These are phyloP conservation scores for Xylaria cubensis DNA, from an alignment of 495 filamentous ascomycete species.

Conservation along the genomic window DNA sequence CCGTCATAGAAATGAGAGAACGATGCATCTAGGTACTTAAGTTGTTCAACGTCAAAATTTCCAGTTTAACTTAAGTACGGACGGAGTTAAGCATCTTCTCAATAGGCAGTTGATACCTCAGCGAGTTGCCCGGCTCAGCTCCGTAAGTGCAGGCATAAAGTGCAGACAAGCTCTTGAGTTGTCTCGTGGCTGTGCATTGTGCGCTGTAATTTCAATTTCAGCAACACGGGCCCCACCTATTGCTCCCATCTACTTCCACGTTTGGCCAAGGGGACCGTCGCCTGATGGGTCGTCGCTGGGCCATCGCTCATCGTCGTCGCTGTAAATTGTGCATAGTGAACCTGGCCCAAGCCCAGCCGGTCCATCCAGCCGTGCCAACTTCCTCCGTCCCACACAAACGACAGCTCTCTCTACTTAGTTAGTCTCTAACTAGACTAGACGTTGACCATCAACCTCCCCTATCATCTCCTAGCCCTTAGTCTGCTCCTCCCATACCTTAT, in stretches of 20 bases:
- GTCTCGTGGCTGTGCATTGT: slow-evolving; percentile 17
- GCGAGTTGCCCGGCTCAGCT: neutral
- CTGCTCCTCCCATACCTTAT: slow-evolving; percentile 8
- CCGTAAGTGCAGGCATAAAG: neutral
- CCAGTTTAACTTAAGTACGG: neutral
- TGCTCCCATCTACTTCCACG: neutral
- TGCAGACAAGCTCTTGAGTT: neutral
- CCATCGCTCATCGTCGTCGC: neutral
- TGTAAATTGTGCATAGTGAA: neutral
- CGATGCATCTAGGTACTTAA: neutral
- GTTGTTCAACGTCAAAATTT: neutral
- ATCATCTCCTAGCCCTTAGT: slow-evolving; percentile 25
- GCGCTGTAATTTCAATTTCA: slow-evolving; percentile 18
- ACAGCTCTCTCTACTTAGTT: too few species aligned
- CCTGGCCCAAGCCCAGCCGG: neutral
- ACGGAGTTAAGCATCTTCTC: neutral
- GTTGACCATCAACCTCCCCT: slow-evolving; percentile 21
- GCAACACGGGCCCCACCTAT: slow-evolving; percentile 1
- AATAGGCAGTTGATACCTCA: neutral
- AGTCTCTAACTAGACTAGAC: neutral
- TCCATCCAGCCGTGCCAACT: slow-evolving; percentile 25
- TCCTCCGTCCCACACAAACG: slow-evolving; percentile 19
- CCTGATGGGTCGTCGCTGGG: neutral
- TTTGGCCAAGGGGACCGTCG: neutral
- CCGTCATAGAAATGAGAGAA: neutral